Percentiles rank a stretch among this genome's conserved stretches.
These are phyloP conservation scores for Penicillium ochrochloron DNA, from an alignment of 495 filamentous ascomycete genomes.

Conservation along the genomic window DNA sequence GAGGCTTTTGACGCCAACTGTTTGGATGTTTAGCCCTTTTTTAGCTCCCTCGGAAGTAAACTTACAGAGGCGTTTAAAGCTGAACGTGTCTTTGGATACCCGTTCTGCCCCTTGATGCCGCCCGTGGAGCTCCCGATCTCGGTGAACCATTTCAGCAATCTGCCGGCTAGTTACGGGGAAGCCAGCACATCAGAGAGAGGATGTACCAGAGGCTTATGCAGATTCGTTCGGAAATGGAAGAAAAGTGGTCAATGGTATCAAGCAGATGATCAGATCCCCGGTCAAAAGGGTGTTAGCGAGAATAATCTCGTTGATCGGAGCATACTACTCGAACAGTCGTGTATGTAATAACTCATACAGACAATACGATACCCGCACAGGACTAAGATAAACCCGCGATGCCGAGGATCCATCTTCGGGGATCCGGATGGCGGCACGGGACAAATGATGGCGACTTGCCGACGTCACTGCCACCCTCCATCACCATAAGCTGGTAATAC, in stretches of 20 bases:
- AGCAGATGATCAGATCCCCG: not conserved
- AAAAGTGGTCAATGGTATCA: not conserved
- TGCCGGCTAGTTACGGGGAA: conserved; percentile 22
- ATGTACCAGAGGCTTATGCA: not conserved
- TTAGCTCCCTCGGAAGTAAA: not conserved
- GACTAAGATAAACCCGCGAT: conserved; percentile 12
- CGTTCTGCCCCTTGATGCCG: conserved; percentile 22
- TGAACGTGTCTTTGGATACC: not conserved
- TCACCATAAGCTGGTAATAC: conserved; percentile 16
- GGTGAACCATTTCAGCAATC: conserved; percentile 34
- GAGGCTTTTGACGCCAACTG: not conserved
- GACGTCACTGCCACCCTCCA: conserved; percentile 42
- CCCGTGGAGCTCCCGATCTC: conserved; percentile 26
- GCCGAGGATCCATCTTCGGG: conserved; percentile 27
- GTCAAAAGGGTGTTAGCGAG: not conserved
- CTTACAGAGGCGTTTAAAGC: not conserved
- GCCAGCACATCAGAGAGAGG: not conserved
- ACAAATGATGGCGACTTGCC: conserved; percentile 38
- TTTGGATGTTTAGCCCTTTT: conserved; percentile 1
- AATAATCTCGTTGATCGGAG: not conserved
- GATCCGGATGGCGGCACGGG: conserved; percentile 30
- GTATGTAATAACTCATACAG: not conserved
- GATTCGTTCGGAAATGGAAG: not conserved
- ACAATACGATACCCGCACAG: not conserved
- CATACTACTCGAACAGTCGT: not conserved